Evolutionary conservation across 75 land plant genomes (phyloP).

Genomic region (Selaginella tamariscina): DNA sequence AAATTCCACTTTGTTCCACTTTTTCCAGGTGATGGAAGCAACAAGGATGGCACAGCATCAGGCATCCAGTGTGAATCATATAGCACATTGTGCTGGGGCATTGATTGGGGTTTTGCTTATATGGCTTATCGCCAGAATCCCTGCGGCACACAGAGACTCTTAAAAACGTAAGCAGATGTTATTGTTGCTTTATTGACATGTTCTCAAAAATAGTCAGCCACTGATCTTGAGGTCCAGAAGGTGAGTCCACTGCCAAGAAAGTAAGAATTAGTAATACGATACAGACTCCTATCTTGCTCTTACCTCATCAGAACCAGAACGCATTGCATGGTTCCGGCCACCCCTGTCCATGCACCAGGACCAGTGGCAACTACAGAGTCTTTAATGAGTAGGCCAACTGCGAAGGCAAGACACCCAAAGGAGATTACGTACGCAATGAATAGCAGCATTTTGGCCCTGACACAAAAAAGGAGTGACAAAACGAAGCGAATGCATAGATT

Average conservation of each 20-base stretch:
- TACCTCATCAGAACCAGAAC: constrained; percentile 79
- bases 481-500: background rate
- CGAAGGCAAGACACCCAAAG: constrained; percentile 81
- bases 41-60: constrained; percentile 31
- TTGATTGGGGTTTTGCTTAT: constrained; percentile 69
- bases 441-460: constrained; percentile 90
- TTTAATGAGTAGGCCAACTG: constrained; percentile 77
- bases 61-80: constrained; percentile 60
- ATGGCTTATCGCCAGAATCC: constrained; percentile 57
- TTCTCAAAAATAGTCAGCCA: background rate
- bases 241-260: constrained; percentile 56
- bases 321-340: constrained; percentile 90
- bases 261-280: background rate
- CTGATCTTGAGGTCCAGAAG: constrained; percentile 67
- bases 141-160: too few species aligned
- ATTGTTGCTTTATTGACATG: too few species aligned
- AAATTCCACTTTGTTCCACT: background rate
- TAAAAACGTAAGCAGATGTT: too few species aligned
- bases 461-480: constrained; percentile 5
- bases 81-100: constrained; percentile 94
- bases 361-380: constrained; percentile 50
- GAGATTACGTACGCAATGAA: constrained; percentile 88
- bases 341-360: constrained; percentile 85
- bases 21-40: constrained; percentile 81
- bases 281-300: background rate